Evolutionary conservation across 805 yeast genomes (phyloP).

Genomic region (Candida morakotiae): DNA sequence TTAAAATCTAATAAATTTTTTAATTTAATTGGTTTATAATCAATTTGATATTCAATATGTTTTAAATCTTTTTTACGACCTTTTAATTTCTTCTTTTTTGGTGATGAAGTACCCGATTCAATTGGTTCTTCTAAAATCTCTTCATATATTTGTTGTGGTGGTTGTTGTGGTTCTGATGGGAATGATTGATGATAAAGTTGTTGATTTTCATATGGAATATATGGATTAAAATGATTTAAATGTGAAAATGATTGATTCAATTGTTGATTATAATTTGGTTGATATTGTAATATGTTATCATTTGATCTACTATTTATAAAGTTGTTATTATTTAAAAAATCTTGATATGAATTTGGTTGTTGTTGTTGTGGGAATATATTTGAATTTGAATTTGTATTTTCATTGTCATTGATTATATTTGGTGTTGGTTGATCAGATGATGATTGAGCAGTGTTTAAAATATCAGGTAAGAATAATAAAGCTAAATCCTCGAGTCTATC

Average conservation of each 20-base stretch:
- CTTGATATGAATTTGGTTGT: conserved; percentile 7
- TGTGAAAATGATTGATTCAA: conserved; percentile 11
- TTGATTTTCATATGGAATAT: conserved; percentile 18
- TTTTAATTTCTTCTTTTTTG: conserved; percentile 9
- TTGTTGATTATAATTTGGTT: conserved; percentile 3
- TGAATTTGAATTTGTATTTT: neutral
- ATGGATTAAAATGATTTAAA: conserved; percentile 25
- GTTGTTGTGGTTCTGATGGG: conserved; percentile 8
- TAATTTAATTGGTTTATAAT: conserved; percentile 23
- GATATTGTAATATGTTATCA: neutral
- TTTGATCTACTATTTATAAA: conserved; percentile 16
- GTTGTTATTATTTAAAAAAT: conserved; percentile 13
- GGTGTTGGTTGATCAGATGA: neutral
- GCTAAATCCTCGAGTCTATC: conserved; percentile 32
- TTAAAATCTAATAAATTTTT: conserved; percentile 27
- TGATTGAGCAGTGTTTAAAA: conserved; percentile 2
- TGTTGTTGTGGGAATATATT: conserved; percentile 2
- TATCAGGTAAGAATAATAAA: conserved; percentile 26
- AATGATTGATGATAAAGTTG: conserved; percentile 7
- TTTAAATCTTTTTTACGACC: conserved; percentile 10
- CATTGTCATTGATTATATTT: neutral
- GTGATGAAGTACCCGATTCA: conserved; percentile 3
- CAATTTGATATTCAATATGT: conserved; percentile 18
- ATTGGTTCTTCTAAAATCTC: neutral
- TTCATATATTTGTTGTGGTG: conserved; percentile 7